Evolutionary conservation across 805 yeast species (phyloP).

Genomic region (Wickerhamomyces queroliae): DNA sequence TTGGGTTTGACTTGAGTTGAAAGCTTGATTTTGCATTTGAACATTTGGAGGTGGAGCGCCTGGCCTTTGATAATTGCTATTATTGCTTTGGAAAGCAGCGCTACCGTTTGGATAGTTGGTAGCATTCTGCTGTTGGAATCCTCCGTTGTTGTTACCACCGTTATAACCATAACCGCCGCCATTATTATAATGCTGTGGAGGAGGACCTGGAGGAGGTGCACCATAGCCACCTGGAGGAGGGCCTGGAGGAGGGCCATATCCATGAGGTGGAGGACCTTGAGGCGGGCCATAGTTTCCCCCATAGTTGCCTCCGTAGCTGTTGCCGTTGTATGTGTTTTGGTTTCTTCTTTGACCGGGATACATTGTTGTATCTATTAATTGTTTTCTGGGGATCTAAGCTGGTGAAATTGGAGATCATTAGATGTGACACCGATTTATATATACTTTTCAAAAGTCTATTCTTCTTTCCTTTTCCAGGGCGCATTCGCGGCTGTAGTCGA

Average conservation of each 20-base stretch:
- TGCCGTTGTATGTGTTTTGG: constrained; percentile 2
- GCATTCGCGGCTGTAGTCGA: too few relatives aligned
- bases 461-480: neutral
- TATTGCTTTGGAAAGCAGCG: neutral
- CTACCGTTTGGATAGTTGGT: constrained; percentile 7
- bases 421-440: neutral
- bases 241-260: constrained; percentile 14
- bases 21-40: constrained; percentile 1
- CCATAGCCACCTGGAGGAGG: constrained; percentile 23
- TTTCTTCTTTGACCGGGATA: constrained; percentile 13
- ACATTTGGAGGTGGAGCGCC: constrained; percentile 8
- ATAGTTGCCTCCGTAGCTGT: neutral
- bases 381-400: neutral
- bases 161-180: constrained; percentile 8
- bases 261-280: constrained; percentile 3
- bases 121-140: constrained; percentile 20
- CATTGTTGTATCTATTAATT: constrained; percentile 3
- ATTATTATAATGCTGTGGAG: constrained; percentile 6
- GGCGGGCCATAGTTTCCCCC: constrained; percentile 4
- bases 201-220: constrained; percentile 13
- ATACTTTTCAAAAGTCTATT: neutral
- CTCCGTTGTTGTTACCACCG: constrained; percentile 2
- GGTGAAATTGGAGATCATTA: neutral
- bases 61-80: constrained; percentile 7
- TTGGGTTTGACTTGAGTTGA: neutral